Conservation (phyloP, 805 yeast genomes). For the Sugiyamaella qingdaonensis region DNA sequence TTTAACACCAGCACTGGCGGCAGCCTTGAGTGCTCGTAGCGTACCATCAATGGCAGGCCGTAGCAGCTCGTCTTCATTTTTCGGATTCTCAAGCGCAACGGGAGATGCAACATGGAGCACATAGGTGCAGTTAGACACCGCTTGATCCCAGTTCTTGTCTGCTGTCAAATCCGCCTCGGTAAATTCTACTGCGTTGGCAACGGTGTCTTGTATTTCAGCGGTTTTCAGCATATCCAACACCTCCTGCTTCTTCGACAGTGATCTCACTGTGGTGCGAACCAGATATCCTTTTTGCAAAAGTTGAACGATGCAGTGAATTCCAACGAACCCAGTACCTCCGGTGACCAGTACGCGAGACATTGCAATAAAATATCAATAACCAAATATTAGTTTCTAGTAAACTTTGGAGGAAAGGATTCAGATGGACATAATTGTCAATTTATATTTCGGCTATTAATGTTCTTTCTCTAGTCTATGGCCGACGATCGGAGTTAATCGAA, state of each 20-base stretch:
- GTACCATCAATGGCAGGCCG: conserved; percentile 48
- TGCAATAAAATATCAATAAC: neutral
- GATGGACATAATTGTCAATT: no score
- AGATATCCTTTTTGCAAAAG: neutral
- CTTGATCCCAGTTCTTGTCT: neutral
- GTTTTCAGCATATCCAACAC: neutral
- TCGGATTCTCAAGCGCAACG: neutral
- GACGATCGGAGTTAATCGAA: no score
- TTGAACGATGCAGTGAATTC: neutral
- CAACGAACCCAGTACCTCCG: neutral
- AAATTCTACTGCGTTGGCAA: neutral
- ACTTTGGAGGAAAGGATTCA: no score
- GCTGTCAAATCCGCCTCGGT: neutral
- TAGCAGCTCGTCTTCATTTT: conserved; percentile 37
- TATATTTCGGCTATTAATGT: no score
- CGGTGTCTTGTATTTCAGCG: neutral
- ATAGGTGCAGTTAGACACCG: neutral
- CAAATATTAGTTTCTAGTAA: no score
- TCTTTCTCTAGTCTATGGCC: no score
- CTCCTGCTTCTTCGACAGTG: neutral
- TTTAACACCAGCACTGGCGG: conserved; percentile 38
- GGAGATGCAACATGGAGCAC: conserved; percentile 1
- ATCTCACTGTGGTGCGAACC: neutral
- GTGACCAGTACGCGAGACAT: conserved; percentile 5
- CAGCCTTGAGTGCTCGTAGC: conserved; percentile 37